Percentiles rank a stretch among this genome's conserved stretches.
Conservation (phyloP, 352 stramenopile species). For the Globisporangium mamillatum region DNA sequence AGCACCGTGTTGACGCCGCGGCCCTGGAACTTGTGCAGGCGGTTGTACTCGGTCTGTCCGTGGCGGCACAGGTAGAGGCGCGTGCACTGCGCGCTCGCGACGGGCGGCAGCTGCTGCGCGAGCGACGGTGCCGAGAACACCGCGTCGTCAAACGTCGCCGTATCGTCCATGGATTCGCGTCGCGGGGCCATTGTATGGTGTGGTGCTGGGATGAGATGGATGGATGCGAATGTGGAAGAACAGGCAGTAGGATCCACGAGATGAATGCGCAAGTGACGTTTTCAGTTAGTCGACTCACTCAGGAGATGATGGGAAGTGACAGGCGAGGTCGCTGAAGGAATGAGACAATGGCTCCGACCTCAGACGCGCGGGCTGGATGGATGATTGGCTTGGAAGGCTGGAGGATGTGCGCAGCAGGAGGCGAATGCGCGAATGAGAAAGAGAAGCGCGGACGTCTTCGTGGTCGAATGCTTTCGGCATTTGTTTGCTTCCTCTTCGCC, state of each 20-base stretch:
- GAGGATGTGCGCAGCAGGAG: slow-evolving; percentile 11
- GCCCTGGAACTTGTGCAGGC: slow-evolving; percentile 69
- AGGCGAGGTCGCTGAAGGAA: background rate
- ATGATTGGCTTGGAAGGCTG: background rate
- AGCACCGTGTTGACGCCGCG: slow-evolving; percentile 73
- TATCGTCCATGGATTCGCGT: slow-evolving; percentile 21
- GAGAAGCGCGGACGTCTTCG: background rate
- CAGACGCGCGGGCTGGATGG: background rate
- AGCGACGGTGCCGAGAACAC: slow-evolving; percentile 14
- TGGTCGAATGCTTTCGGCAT: background rate
- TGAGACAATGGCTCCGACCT: slow-evolving; percentile 3
- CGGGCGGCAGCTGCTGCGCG: slow-evolving; percentile 55
- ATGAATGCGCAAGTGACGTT: slow-evolving; percentile 5
- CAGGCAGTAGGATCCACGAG: background rate
- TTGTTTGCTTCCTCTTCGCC: background rate
- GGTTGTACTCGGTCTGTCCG: slow-evolving; percentile 79
- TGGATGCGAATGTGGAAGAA: background rate
- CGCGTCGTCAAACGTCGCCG: slow-evolving; percentile 5
- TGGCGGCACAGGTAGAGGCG: slow-evolving; percentile 77
- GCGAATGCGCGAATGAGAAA: slow-evolving; percentile 28
- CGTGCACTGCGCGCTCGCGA: slow-evolving; percentile 45
- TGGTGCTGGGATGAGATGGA: background rate
- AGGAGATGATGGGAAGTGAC: background rate
- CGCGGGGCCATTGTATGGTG: slow-evolving; percentile 10
- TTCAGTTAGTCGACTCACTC: background rate